Evolutionary conservation across 1,139 yeast species (phyloP).

Genomic region (Saccharomyces uvarum): DNA sequence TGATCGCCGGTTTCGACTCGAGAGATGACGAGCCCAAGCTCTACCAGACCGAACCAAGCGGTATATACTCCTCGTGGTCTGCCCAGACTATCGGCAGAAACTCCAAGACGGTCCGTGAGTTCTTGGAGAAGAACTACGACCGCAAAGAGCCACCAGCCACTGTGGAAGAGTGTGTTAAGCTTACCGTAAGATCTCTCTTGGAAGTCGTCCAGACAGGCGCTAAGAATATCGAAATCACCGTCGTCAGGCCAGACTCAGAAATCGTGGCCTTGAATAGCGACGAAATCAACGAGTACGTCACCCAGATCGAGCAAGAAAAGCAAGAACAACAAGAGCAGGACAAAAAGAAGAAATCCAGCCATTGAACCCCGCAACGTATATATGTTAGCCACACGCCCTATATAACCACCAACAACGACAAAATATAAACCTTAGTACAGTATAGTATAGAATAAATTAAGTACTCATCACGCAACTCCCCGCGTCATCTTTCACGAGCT

Average conservation of each 20-base stretch:
- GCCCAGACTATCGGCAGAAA: slow-evolving; percentile 97
- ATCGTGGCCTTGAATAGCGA: slow-evolving; percentile 56
- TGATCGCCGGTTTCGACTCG: slow-evolving; percentile 91
- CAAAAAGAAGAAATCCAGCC: slow-evolving; percentile 48
- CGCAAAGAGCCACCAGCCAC: slow-evolving; percentile 49
- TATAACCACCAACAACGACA: background rate
- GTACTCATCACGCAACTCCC: background rate
- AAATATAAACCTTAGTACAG: background rate
- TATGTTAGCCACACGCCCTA: background rate
- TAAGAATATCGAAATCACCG: slow-evolving; percentile 86
- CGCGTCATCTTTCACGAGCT: background rate
- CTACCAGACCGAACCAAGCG: slow-evolving; percentile 95
- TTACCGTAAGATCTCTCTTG: slow-evolving; percentile 77
- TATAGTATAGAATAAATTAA: background rate
- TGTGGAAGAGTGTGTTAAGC: slow-evolving; percentile 68
- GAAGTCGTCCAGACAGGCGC: slow-evolving; percentile 99
- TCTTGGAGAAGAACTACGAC: slow-evolving; percentile 78
- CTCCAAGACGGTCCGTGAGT: slow-evolving; percentile 90
- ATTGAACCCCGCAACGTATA: slow-evolving; percentile 1
- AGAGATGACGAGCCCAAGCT: slow-evolving; percentile 74
- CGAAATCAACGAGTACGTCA: slow-evolving; percentile 68
- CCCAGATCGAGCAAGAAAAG: slow-evolving; percentile 84
- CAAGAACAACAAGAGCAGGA: slow-evolving; percentile 68
- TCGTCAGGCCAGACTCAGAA: slow-evolving; percentile 60
- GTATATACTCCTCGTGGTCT: slow-evolving; percentile 97